These are phyloP conservation scores for Penicillium angulare DNA, from an alignment of 495 filamentous ascomycete species.

Conservation along the genomic window DNA sequence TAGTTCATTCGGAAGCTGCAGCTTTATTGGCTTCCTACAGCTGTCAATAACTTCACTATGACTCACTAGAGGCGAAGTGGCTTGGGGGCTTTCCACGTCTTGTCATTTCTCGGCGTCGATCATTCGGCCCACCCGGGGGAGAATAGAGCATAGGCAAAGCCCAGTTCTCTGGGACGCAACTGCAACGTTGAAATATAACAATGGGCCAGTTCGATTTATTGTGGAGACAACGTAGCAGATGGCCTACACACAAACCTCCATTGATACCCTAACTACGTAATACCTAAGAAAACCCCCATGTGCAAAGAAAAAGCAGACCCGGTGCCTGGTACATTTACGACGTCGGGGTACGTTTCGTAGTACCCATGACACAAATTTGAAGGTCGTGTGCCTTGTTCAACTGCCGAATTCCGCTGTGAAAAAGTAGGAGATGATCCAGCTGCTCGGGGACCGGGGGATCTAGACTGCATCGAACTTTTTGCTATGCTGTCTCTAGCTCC, in stretches of 20 bases:
- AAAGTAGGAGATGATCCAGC: too few relatives aligned
- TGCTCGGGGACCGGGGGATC: not conserved
- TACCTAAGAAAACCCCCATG: not conserved
- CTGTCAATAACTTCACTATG: not conserved
- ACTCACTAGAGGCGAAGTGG: not conserved
- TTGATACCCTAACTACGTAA: not conserved
- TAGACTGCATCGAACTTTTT: not conserved
- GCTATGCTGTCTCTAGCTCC: too few relatives aligned
- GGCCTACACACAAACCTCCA: slow-evolving; percentile 3
- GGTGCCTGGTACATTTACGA: not conserved
- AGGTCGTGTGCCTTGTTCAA: not conserved
- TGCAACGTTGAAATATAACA: slow-evolving; percentile 26
- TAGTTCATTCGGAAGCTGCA: too few relatives aligned
- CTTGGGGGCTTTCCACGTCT: not conserved
- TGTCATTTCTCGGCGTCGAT: not conserved
- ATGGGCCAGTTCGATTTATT: slow-evolving; percentile 17
- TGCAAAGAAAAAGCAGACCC: not conserved
- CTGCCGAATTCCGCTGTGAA: not conserved
- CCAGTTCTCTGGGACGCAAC: slow-evolving; percentile 21
- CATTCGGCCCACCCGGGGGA: not conserved
- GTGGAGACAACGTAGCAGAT: slow-evolving; percentile 24
- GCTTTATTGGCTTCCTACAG: too few relatives aligned
- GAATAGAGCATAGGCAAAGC: not conserved
- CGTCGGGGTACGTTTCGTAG: not conserved
- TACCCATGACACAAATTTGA: not conserved